A percentile compares a stretch with the other conserved stretches of the same genome.
Conservation (phyloP, 495 filamentous ascomycete genomes). For the Penicillium roqueforti region DNA sequence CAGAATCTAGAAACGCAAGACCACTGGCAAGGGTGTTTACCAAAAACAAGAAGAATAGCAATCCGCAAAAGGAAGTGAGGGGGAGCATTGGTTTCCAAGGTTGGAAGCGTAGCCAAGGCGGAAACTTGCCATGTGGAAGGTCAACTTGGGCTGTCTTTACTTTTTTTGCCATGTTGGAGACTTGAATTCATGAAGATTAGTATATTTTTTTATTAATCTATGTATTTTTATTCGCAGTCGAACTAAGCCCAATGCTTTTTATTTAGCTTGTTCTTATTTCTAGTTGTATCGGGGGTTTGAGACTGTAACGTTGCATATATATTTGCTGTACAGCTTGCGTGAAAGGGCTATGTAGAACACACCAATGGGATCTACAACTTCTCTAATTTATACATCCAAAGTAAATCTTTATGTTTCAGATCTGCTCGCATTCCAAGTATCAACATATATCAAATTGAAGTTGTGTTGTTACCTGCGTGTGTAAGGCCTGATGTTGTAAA, state of each 20-base stretch:
- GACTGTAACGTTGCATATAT: background rate
- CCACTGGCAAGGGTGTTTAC: conserved; percentile 15
- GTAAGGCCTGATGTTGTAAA: background rate
- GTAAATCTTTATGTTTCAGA: background rate
- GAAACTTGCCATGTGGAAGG: conserved; percentile 14
- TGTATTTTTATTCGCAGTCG: background rate
- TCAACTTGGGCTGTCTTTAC: background rate
- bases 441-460: background rate
- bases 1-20: conserved; percentile 21
- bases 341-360: background rate
- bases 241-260: background rate
- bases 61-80: conserved; percentile 19
- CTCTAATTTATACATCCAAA: background rate
- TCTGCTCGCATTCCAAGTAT: background rate
- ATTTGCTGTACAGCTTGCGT: background rate
- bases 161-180: background rate
- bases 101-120: conserved; percentile 4
- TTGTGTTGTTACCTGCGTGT: background rate
- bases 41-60: conserved; percentile 17
- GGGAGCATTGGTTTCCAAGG: conserved; percentile 17
- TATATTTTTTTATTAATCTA: background rate
- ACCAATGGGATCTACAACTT: background rate
- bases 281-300: background rate
- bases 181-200: background rate
- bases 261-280: background rate